These are phyloP conservation scores for Bondarzewia mesenterica DNA, from an alignment of 1,284 basidiomycete genomes.

Conservation along the genomic window DNA sequence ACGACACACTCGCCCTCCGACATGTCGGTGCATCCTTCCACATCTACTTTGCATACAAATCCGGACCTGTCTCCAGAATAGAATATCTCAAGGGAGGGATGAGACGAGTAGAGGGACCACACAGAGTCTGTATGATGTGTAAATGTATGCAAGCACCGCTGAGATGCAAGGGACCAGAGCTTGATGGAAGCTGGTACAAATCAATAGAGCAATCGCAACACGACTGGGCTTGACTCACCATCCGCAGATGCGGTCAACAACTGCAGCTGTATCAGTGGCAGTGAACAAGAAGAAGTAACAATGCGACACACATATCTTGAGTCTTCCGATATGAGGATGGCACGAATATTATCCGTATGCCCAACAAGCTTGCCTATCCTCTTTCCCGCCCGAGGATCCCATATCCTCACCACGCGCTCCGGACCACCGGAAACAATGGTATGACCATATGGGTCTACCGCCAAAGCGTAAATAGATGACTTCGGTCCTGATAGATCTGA, in stretches of 20 bases:
- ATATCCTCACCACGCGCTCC: constrained; percentile 83
- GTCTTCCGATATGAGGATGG: constrained; percentile 85
- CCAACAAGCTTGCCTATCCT: constrained; percentile 77
- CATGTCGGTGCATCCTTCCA: constrained; percentile 74
- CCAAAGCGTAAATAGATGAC: constrained; percentile 74
- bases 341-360: constrained; percentile 94
- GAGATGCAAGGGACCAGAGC: constrained; percentile 86
- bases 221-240: constrained; percentile 33
- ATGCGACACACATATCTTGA: constrained; percentile 69
- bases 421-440: constrained; percentile 87
- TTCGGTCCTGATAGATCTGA: constrained; percentile 59
- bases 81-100: constrained; percentile 86
- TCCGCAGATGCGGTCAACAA: constrained; percentile 87
- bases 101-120: constrained; percentile 86
- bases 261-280: constrained; percentile 27
- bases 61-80: constrained; percentile 95
- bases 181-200: constrained; percentile 61
- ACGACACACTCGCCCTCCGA: constrained; percentile 87
- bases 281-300: neutral
- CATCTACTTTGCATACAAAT: constrained; percentile 83
- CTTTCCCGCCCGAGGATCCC: constrained; percentile 84
- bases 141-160: constrained; percentile 93
- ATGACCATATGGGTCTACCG: constrained; percentile 73
- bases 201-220: constrained; percentile 8
- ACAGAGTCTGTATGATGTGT: constrained; percentile 93